A percentile compares a stretch with the other conserved stretches of the same genome.
Conservation (phyloP, 495 filamentous ascomycete species). For the Cercophora scortea region DNA sequence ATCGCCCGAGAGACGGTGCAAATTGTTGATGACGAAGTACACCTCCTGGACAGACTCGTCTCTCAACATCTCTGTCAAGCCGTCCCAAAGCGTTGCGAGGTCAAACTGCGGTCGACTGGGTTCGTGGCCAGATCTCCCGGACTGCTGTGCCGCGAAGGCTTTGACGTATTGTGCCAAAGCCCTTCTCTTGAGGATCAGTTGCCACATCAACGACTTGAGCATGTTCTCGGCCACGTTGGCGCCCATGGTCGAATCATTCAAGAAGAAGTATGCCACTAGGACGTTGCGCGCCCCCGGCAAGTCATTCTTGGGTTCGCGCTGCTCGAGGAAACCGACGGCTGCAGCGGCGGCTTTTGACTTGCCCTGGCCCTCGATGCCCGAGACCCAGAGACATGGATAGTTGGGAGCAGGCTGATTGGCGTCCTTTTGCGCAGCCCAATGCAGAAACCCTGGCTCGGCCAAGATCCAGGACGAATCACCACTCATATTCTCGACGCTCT, state of each 20-base stretch:
- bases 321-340: background rate
- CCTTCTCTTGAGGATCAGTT: slow-evolving; percentile 5
- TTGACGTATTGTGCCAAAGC: slow-evolving; percentile 7
- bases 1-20: slow-evolving; percentile 6
- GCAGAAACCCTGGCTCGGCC: slow-evolving; percentile 1
- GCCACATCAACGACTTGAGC: slow-evolving; percentile 8
- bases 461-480: slow-evolving; percentile 9
- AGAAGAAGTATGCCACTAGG: slow-evolving; percentile 9
- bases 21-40: slow-evolving; percentile 6
- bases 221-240: slow-evolving; percentile 3
- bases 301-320: background rate
- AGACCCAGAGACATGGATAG: slow-evolving; percentile 2
- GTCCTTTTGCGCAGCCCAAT: slow-evolving; percentile 1
- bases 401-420: background rate
- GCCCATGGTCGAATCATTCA: slow-evolving; percentile 1
- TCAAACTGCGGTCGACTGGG: background rate
- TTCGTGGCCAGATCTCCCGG: background rate
- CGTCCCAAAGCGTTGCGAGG: slow-evolving; percentile 6
- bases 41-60: slow-evolving; percentile 5
- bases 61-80: slow-evolving; percentile 4
- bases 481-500: slow-evolving; percentile 1
- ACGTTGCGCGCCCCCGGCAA: background rate
- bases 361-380: slow-evolving; percentile 5
- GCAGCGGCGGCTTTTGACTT: slow-evolving; percentile 9
- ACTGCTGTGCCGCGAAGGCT: slow-evolving; percentile 4